Conservation (phyloP, 2,329 filamentous ascomycete species). For the Penicillium sclerotiorum region DNA sequence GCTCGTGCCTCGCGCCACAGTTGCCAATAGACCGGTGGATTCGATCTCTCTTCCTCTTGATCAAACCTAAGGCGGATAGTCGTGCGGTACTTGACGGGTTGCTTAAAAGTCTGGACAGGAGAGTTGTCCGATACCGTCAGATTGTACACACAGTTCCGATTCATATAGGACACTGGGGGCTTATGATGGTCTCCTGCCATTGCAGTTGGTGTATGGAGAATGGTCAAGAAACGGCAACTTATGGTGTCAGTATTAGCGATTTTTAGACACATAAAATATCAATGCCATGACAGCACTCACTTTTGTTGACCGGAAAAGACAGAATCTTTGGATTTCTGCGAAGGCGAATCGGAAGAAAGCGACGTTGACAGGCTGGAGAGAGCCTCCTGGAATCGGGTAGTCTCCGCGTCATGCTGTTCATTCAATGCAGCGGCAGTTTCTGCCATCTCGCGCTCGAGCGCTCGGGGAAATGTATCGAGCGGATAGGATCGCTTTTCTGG, state of each 20-base stretch:
- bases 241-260: background rate
- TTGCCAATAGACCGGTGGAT: slow-evolving; percentile 79
- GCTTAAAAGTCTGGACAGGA: slow-evolving; percentile 54
- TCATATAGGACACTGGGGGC: slow-evolving; percentile 5
- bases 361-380: background rate
- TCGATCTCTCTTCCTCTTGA: slow-evolving; percentile 83
- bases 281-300: background rate
- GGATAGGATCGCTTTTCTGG: background rate
- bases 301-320: background rate
- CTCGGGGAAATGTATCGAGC: background rate
- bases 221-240: slow-evolving; percentile 6
- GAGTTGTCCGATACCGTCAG: background rate
- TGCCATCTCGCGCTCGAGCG: background rate
- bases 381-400: background rate
- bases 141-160: slow-evolving; percentile 4
- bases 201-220: slow-evolving; percentile 48
- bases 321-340: background rate
- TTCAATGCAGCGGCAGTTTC: background rate
- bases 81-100: slow-evolving; percentile 74
- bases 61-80: slow-evolving; percentile 91
- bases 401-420: background rate
- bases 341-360: background rate
- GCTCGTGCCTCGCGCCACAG: slow-evolving; percentile 91
- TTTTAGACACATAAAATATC: background rate
- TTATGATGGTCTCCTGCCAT: background rate